Evolutionary conservation across 371 early-diverging fungal species (phyloP).

Genomic region (Zychaea mexicana): DNA sequence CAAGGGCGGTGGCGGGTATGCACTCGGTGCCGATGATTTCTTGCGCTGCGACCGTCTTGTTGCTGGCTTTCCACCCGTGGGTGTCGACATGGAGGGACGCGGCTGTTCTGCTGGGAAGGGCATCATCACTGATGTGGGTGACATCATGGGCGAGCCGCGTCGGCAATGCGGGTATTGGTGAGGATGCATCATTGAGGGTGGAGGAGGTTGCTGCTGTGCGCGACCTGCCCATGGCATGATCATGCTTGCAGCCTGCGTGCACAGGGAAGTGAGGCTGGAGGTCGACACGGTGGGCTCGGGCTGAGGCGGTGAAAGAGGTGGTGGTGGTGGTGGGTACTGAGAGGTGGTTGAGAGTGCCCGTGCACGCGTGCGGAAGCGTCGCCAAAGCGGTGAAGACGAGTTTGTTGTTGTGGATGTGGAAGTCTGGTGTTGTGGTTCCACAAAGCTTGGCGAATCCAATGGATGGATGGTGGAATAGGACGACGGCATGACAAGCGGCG

Average conservation of each 20-base stretch:
- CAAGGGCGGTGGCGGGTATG: constrained; percentile 2
- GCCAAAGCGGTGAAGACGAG: constrained; percentile 12
- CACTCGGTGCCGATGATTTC: neutral
- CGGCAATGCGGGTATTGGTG: neutral
- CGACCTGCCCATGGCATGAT: constrained; percentile 19
- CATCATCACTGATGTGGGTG: neutral
- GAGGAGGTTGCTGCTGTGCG: constrained; percentile 5
- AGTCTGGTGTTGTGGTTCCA: neutral
- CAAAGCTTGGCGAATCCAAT: constrained; percentile 4
- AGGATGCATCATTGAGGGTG: neutral
- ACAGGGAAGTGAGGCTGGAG: constrained; percentile 15
- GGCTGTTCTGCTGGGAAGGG: neutral
- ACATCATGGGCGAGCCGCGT: neutral
- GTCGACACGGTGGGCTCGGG: constrained; percentile 1
- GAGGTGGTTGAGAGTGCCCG: neutral
- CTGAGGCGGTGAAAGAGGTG: constrained; percentile 2
- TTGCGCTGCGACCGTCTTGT: neutral
- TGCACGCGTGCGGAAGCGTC: constrained; percentile 2
- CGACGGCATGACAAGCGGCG: neutral
- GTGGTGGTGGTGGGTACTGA: neutral
- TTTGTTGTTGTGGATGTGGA: neutral
- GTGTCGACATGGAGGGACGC: neutral
- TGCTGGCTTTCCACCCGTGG: neutral
- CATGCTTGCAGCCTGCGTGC: constrained; percentile 17
- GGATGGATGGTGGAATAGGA: neutral